Conservation (phyloP, 345 rosid genomes). For the Cochlearia excelsa region DNA sequence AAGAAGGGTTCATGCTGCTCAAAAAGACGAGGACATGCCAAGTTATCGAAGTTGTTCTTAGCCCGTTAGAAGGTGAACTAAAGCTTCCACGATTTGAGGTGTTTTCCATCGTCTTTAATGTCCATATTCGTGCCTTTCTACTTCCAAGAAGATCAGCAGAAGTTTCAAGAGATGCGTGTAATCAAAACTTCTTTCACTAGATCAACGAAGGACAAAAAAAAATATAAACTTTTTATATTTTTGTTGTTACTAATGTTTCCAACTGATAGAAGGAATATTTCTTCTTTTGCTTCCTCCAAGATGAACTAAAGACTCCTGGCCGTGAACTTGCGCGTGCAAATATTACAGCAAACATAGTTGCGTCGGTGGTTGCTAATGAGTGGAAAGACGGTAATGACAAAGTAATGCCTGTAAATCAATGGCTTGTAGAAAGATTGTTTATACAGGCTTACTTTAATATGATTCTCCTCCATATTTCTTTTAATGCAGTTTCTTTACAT, state of each 20-base stretch:
- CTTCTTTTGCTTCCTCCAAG: constrained; percentile 45
- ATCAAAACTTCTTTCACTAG: constrained; percentile 11
- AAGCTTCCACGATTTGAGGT: constrained; percentile 98
- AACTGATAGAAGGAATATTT: constrained; percentile 4
- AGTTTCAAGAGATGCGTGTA: constrained; percentile 99
- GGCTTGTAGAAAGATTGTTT: constrained; percentile 98
- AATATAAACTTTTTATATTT: background rate
- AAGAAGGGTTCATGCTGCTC: constrained; percentile 99
- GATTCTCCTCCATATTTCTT: constrained; percentile 18
- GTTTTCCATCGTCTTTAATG: background rate
- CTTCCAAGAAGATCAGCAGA: constrained; percentile 90
- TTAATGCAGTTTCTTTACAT: constrained; percentile 5
- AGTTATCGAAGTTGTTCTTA: constrained; percentile 98
- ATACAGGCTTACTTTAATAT: constrained; percentile 64
- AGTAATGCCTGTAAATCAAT: constrained; percentile 99
- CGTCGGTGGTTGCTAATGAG: constrained; percentile 97
- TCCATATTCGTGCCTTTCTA: background rate
- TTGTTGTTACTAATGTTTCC: background rate
- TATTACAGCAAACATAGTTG: constrained; percentile 96
- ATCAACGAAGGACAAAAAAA: background rate
- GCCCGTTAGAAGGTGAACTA: constrained; percentile 97
- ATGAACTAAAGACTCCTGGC: constrained; percentile 94
- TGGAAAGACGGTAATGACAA: constrained; percentile 99
- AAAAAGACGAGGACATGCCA: constrained; percentile 99
- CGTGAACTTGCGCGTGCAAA: constrained; percentile 97